Conservation (phyloP, 2,329 filamentous ascomycete species). For the Dactylellina parvicollis region DNA sequence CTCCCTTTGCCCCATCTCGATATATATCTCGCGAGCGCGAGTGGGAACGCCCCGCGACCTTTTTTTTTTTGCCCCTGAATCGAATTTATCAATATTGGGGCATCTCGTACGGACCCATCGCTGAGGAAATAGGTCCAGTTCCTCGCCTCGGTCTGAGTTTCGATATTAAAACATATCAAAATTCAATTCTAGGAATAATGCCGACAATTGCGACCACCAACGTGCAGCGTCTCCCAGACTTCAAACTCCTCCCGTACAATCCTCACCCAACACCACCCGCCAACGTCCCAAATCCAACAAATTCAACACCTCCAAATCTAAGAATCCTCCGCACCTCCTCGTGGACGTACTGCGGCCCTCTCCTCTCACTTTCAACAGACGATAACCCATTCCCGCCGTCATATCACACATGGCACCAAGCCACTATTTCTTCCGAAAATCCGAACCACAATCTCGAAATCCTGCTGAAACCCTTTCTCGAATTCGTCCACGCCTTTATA, state of each 20-base stretch:
- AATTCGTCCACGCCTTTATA: conserved; percentile 62
- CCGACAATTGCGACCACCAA: conserved; percentile 34
- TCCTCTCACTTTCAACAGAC: conserved; percentile 58
- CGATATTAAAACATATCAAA: not conserved
- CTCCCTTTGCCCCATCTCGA: too few species aligned
- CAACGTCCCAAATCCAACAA: not conserved
- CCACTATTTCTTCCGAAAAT: conserved; percentile 57
- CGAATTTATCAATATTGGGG: too few species aligned
- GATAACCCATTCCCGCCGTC: conserved; percentile 59
- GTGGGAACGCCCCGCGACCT: too few species aligned
- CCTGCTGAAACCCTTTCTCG: conserved; percentile 62
- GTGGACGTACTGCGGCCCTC: conserved; percentile 64
- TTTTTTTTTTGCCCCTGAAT: too few species aligned
- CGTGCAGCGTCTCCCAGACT: conserved; percentile 33
- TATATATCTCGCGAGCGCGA: too few species aligned
- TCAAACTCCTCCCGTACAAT: conserved; percentile 43
- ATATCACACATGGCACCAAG: conserved; percentile 62
- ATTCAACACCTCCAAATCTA: not conserved
- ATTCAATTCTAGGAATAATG: too few species aligned
- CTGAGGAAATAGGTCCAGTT: too few species aligned
- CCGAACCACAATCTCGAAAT: conserved; percentile 57
- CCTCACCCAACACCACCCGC: not conserved
- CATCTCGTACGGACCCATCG: too few species aligned
- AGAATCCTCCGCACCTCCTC: conserved; percentile 58
- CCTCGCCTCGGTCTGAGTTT: not conserved